Conservation (phyloP, 2,329 filamentous ascomycete genomes). For the Calonectria crousiana region DNA sequence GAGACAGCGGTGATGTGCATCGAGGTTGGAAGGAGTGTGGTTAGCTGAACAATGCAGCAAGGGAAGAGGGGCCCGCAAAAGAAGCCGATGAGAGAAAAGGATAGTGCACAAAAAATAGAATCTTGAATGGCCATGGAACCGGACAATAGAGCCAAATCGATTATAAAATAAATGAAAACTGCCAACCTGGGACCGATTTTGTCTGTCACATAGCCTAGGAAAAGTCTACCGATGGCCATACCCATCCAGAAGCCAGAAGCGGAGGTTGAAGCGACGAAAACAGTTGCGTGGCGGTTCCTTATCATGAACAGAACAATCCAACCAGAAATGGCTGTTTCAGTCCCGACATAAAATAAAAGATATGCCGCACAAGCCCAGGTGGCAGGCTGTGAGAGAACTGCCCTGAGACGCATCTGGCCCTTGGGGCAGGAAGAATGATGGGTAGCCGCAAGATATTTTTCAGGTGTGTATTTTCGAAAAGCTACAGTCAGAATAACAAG, state of each 20-base stretch:
- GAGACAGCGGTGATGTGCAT: neutral
- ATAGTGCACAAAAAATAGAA: neutral
- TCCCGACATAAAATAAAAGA: neutral
- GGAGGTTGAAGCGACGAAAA: neutral
- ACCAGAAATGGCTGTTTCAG: neutral
- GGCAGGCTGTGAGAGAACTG: neutral
- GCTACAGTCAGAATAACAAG: neutral
- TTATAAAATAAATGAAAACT: neutral
- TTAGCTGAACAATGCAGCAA: neutral
- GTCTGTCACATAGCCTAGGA: neutral
- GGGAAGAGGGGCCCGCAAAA: neutral
- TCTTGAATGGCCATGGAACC: neutral
- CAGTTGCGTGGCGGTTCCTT: neutral
- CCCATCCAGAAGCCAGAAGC: neutral
- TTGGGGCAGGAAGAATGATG: neutral
- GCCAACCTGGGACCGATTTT: neutral
- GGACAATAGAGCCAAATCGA: neutral
- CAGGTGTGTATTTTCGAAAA: neutral
- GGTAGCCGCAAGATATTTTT: neutral
- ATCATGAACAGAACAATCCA: neutral
- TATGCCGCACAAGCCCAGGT: neutral
- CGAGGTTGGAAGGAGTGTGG: neutral
- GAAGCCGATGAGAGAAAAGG: neutral
- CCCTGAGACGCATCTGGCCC: neutral
- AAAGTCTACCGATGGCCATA: neutral